Base-by-base conservation (phyloP, 306 rosid species). In the Cyclanthera cordifolia region DNA sequence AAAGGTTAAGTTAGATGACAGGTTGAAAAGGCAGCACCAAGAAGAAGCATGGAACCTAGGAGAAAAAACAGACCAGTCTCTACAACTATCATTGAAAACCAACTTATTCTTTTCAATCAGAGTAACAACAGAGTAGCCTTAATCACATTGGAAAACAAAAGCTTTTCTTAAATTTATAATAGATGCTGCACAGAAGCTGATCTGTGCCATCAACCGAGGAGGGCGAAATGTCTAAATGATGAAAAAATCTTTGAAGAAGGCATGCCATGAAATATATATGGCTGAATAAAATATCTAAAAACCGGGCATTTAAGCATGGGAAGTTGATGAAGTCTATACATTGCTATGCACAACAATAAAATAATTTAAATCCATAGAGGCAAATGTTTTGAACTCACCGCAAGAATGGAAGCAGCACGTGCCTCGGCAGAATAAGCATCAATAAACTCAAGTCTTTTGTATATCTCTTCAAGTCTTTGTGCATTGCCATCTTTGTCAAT, bases 361-460 rank as follows among this genome's bases (percentile, higher is more conserved):
- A 15, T 0, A 49, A 25, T 1, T 27, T 3, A 70, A 13, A 70
- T 34, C 12, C 64, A 70, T 45, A 24, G 19, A 47, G 69, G 55
- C 16, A 58, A 34, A 61, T 28, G 32, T 53, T 8, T 23, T 61
- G 48, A 74, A 82, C 97, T 85, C 77, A 93, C 99, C 2, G 99
- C 99, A 76, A 93, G 94, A 76, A 93, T 93, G 20, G 99, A 78
- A 66, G 97, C 99, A 43, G 99, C 99, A 19, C 97, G 96, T 72
- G 96, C 71, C 81, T 87, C 99, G 6, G 97, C 95, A 73, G 99
- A 78, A 82, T 93, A 66, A 79, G 99, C 95, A 79, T 90, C 99
- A 74, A 90, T 87, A 46, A 77, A 78, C 77, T 90, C 94, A 66
- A 93, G 96, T 78, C 99, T 83, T 86, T 93, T 90, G 84, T 93